Evolutionary conservation across 2,329 filamentous ascomycete species (phyloP), one percentile per base, ranked within the genome.

Genomic region (Tolypocladium amazonense): DNA sequence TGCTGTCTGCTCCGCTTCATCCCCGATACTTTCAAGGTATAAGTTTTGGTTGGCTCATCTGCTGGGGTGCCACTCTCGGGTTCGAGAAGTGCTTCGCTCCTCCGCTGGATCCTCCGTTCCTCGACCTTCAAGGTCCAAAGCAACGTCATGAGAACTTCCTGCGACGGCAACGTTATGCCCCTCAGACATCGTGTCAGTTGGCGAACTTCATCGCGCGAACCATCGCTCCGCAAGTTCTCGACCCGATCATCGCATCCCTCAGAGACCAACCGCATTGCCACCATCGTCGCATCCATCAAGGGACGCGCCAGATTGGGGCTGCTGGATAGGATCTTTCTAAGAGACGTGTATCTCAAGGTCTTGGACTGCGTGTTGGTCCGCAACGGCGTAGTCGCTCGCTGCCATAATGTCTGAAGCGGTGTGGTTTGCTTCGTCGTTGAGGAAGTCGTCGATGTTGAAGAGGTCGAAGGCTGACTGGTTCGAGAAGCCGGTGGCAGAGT

Each of bases 291-390:
- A 87, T 88, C 84, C 84, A 75, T 77, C 69, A 87, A 78, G 70
- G 85, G 85, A 88, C 85, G 85, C 85, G 85, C 85, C 85, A 88
- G 80, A 74, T 77, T 81, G 81, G 84, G 85, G 85, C 84, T 88
- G 85, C 85, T 82, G 83, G 85, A 82, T 81, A 87, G 81, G 74
- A 87, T 84, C 78, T 80, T 84, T 76, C 77, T 78, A 75, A 85
- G 82, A 75, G 79, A 79, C 69, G 78, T 81, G 77, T 83, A 76
- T 80, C 81, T 81, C 77, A 84, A 75, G 72, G 79, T 85, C 76
- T 77, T 77, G 73, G 75, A 81, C 74, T 77, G 73, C 76, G 75
- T 77, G 71, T 79, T 77, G 73, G 70, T 81, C 79, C 75, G 77
- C 76, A 74, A 79, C 76, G 79, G 76, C 71, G 76, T 78, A 74